Evolutionary conservation across 2,329 filamentous ascomycete species (phyloP).

Genomic region (Beauveria pseudobassiana): DNA sequence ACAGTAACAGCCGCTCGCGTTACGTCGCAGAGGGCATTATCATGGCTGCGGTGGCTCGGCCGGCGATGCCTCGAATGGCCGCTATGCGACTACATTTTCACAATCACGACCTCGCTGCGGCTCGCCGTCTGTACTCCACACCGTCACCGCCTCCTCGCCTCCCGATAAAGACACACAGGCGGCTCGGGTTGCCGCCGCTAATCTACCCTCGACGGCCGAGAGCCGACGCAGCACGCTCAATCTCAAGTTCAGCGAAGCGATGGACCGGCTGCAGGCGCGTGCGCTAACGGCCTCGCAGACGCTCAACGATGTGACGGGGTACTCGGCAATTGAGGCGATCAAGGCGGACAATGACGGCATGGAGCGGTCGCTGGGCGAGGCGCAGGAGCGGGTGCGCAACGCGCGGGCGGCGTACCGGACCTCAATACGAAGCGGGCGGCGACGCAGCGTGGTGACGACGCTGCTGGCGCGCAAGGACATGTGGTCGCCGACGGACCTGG

Average conservation of each 20-base stretch:
- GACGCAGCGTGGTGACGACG: slow-evolving; percentile 90
- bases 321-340: slow-evolving; percentile 81
- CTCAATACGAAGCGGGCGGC: slow-evolving; percentile 74
- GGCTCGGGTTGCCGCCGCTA: neutral
- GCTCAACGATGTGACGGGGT: slow-evolving; percentile 91
- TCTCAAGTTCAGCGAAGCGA: slow-evolving; percentile 42
- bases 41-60: neutral
- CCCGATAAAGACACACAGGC: neutral
- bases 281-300: slow-evolving; percentile 78
- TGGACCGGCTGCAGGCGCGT: slow-evolving; percentile 85
- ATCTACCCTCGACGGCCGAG: slow-evolving; percentile 27
- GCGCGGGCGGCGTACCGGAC: slow-evolving; percentile 72
- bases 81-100: neutral
- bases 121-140: neutral
- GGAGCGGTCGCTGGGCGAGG: slow-evolving; percentile 49
- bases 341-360: slow-evolving; percentile 69
- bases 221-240: slow-evolving; percentile 26
- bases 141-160: neutral
- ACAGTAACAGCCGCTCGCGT: neutral
- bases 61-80: neutral
- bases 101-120: neutral
- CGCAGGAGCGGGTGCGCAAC: slow-evolving; percentile 59
- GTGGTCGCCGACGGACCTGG: slow-evolving; percentile 80
- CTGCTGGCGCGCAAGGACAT: slow-evolving; percentile 89
- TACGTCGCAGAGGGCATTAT: neutral